Evolutionary conservation across 805 yeast species (phyloP).

Genomic region (Metschnikowia reukaufii): DNA sequence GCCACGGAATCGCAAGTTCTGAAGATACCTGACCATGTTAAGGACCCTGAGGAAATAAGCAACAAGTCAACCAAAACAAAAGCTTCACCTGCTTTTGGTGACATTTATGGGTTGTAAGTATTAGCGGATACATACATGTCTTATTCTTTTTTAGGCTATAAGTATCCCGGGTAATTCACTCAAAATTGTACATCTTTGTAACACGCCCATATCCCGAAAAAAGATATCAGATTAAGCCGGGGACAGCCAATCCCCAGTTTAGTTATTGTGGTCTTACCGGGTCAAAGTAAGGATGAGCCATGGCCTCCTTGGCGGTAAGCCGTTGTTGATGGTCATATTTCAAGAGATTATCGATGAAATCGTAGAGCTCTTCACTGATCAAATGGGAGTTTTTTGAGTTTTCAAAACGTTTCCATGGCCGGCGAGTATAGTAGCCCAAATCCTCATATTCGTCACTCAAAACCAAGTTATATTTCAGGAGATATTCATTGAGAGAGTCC

Average conservation of each 20-base stretch:
- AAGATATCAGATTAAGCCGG: background rate
- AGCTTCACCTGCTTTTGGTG: no score
- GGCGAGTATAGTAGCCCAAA: constrained; percentile 63
- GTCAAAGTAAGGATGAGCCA: constrained; percentile 71
- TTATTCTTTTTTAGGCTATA: no score
- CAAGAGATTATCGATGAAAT: constrained; percentile 69
- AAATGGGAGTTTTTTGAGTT: constrained; percentile 53
- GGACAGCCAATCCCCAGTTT: background rate
- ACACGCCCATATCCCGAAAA: no score
- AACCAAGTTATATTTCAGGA: constrained; percentile 65
- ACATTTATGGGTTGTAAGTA: no score
- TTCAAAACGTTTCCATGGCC: constrained; percentile 65
- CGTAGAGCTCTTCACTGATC: constrained; percentile 58
- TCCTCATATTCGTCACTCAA: constrained; percentile 80
- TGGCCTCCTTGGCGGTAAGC: constrained; percentile 84
- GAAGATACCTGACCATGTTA: no score
- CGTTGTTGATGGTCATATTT: constrained; percentile 86
- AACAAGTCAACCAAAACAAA: no score
- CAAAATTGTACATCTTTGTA: background rate
- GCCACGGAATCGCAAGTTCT: no score
- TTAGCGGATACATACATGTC: no score
- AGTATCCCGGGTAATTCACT: no score
- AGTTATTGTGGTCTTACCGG: constrained; percentile 18
- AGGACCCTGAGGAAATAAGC: no score
- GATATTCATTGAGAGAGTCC: constrained; percentile 64